Conservation (phyloP, 2,329 filamentous ascomycete species). For the Pseudocercospora eumusae region DNA sequence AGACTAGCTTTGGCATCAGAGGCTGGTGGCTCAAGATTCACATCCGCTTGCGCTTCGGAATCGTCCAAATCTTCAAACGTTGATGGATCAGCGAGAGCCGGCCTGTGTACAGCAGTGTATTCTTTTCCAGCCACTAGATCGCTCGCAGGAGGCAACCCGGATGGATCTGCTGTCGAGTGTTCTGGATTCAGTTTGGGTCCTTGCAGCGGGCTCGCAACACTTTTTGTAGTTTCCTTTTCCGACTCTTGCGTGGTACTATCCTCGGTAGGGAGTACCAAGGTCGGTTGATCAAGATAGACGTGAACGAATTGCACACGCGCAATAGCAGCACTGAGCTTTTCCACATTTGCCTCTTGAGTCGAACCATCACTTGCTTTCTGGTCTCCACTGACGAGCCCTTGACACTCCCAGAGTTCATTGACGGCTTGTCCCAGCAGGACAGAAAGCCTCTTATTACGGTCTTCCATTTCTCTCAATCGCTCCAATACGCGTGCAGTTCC, state of each 20-base stretch:
- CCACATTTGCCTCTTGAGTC: slow-evolving; percentile 37
- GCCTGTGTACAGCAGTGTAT: not conserved
- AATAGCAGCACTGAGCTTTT: slow-evolving; percentile 51
- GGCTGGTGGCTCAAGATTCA: not conserved
- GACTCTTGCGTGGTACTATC: slow-evolving; percentile 30
- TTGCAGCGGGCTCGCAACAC: not conserved
- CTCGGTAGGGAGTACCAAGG: slow-evolving; percentile 46
- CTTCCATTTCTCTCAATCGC: slow-evolving; percentile 57
- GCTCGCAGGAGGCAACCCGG: not conserved
- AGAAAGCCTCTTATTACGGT: slow-evolving; percentile 66
- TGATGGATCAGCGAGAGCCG: slow-evolving; percentile 22
- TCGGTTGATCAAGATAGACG: slow-evolving; percentile 52
- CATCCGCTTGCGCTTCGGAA: not conserved
- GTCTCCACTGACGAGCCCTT: slow-evolving; percentile 49
- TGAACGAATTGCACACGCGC: slow-evolving; percentile 55
- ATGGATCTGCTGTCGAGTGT: not conserved
- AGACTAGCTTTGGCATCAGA: not conserved
- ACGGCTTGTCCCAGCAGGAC: slow-evolving; percentile 69
- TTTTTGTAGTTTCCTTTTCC: not conserved
- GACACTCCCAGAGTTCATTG: slow-evolving; percentile 62
- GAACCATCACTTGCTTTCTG: slow-evolving; percentile 37
- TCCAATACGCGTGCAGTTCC: slow-evolving; percentile 44
- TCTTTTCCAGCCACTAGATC: not conserved
- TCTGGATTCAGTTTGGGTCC: not conserved
- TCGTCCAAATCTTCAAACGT: slow-evolving; percentile 24